Evolutionary conservation across 805 yeast genomes (phyloP), one percentile per base, ranked within the genome.

Genomic region (Debaryomyces prosopidis): DNA sequence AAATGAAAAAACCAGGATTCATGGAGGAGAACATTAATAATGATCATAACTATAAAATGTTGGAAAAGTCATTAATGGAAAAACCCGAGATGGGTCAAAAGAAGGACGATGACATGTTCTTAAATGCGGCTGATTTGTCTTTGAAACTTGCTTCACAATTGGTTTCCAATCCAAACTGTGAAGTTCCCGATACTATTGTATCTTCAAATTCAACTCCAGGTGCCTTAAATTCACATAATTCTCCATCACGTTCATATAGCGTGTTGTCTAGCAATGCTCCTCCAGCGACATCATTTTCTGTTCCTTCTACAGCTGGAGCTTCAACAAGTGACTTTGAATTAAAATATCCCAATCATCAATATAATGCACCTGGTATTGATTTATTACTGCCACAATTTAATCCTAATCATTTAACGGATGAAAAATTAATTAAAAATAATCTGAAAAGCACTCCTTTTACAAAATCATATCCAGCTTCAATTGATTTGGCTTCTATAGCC

Each of bases 401-500:
- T 33, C 41, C 55, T 11, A 38, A 30, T 27, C 41, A 36, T 28
- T 27, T 38, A 30, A 28, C 41, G 47, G 23, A 43, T 48, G 35
- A 42, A 41, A 26, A 51, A 48, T 38, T 39, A 51, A n/a, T 30
- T 30, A 30, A 46, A 44, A 26, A 51, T 39, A 28, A 36, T 45
- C 19, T 36, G 47, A 23, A 12, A 34, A 34, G 6, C 14, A 15
- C 9, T 15, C 19, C 54, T 14, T 55, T 55, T 47, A 51, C 60
- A 15, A 65, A 63, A 46, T 79, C 84, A 8, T 74, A 75, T 46
- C 79, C 75, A 11, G 74, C 83, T 3, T 71, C 81, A 7, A 68
- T 77, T 28, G 81, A 81, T 55, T 63, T 82, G 42, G 76, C 82
- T n/a, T 71, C 79, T 23, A 77, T 79, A 45, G 79, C 82, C n/a